Evolutionary conservation across 495 filamentous ascomycete species (phyloP).

Genomic region (Penicillium egyptiacum): DNA sequence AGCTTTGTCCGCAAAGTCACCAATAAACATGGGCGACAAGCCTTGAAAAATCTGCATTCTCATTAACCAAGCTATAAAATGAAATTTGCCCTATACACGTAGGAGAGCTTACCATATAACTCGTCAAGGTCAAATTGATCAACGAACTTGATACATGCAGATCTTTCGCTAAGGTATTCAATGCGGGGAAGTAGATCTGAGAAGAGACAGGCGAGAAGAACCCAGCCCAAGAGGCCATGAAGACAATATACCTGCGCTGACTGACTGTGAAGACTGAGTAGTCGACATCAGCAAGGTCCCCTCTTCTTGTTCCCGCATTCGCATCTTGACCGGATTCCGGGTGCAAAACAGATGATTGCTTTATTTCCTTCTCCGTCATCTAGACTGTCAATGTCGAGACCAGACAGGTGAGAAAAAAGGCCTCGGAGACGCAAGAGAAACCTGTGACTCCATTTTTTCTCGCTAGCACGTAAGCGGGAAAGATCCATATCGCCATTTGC

Average conservation of each 20-base stretch:
- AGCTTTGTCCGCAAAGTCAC: slow-evolving; percentile 46
- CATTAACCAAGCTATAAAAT: slow-evolving; percentile 4
- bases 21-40: slow-evolving; percentile 50
- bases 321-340: slow-evolving; percentile 9
- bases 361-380: slow-evolving; percentile 8
- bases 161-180: slow-evolving; percentile 59
- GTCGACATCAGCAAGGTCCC: slow-evolving; percentile 21
- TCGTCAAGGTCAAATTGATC: slow-evolving; percentile 70
- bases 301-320: slow-evolving; percentile 11
- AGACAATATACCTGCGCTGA: slow-evolving; percentile 46
- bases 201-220: slow-evolving; percentile 72
- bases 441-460: not conserved
- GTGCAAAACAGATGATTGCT: slow-evolving; percentile 1
- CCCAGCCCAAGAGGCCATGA: slow-evolving; percentile 61
- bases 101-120: slow-evolving; percentile 52
- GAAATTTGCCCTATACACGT: not conserved
- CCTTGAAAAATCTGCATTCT: slow-evolving; percentile 47
- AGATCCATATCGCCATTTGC: slow-evolving; percentile 6
- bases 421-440: not conserved
- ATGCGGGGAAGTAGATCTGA: slow-evolving; percentile 74
- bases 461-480: slow-evolving; percentile 9
- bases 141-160: slow-evolving; percentile 58
- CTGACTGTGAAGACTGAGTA: slow-evolving; percentile 30
- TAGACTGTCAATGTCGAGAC: not conserved
- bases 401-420: not conserved